Evolutionary conservation across 208 protist genomes (phyloP).

Genomic region (Crithidia acanthocephali): DNA sequence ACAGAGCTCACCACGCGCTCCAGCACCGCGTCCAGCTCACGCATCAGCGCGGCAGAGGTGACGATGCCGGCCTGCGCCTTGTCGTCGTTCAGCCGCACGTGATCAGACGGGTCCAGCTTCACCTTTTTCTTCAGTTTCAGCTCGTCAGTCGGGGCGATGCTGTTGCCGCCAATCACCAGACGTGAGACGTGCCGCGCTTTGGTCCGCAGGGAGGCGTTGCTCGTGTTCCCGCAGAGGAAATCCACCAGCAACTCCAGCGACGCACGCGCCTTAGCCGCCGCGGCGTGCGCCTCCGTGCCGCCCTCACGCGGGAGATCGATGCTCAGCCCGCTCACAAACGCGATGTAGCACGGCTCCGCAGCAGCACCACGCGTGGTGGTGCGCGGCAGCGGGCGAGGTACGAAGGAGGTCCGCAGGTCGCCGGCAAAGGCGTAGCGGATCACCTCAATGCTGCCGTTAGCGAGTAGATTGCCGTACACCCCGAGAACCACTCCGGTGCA

Average conservation of each 20-base stretch:
- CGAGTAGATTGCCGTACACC: conserved; percentile 66
- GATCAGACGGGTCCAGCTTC: conserved; percentile 84
- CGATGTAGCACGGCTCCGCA: conserved; percentile 75
- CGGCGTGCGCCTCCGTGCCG: conserved; percentile 29
- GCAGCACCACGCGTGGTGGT: neutral
- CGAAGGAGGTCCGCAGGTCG: conserved; percentile 42
- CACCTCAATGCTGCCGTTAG: conserved; percentile 71
- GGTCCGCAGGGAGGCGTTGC: conserved; percentile 43
- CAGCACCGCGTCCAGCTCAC: conserved; percentile 73
- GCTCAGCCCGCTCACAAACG: conserved; percentile 80
- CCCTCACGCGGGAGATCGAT: conserved; percentile 29
- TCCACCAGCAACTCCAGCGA: conserved; percentile 79
- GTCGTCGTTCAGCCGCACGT: conserved; percentile 71
- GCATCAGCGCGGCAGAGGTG: conserved; percentile 74
- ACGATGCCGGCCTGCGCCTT: conserved; percentile 43
- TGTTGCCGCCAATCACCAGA: conserved; percentile 87
- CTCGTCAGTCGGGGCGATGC: conserved; percentile 88
- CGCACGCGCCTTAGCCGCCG: conserved; percentile 32
- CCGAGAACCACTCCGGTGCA: conserved; percentile 84
- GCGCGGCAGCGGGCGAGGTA: conserved; percentile 43
- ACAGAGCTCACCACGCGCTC: conserved; percentile 63
- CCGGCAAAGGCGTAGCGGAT: conserved; percentile 64
- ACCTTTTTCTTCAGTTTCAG: conserved; percentile 87
- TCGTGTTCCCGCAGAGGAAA: conserved; percentile 78
- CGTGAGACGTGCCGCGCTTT: conserved; percentile 65